Evolutionary conservation across 2,329 filamentous ascomycete species (phyloP), one percentile per base, ranked within the genome.

Genomic region (Fusarium floridanum): DNA sequence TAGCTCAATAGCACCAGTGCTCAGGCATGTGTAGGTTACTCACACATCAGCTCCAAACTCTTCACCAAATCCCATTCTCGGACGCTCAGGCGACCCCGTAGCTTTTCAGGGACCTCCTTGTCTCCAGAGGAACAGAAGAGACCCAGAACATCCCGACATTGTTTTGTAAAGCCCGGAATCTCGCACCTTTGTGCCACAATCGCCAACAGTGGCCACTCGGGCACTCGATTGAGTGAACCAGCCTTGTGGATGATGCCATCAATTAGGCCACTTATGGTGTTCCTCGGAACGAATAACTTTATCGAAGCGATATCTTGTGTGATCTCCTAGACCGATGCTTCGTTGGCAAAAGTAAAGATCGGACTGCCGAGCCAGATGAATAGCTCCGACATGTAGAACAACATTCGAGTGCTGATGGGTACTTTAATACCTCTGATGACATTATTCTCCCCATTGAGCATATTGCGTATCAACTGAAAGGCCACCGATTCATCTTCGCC

Each of bases 181-280:
- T 24, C 22, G 14, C 43, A 67, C 12, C 61, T 66, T 9, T 68
- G 17, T 14, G 70, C 72, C 37, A 76, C 67, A 2, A 72, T 22
- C 16, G 65, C 67, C 14, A 77, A 55, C 7, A 77, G 68, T 6
- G 68, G 22, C 75, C 75, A 77, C 24, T 72, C 59, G 6, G 57
- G 9, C 1, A 76, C 64, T 11, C 32, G 53, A 8, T 60, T 53
- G 17, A 76, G n/a, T 2, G 56, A 55, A n/a, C 36, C 60, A 3
- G 53, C 43, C 16, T 50, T 6, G 22, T 17, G 4, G 27, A 61
- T 39, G 3, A 76, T 37, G 3, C 14, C 24, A 20, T 39, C 37
- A 24, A 77, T 55, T 2, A 27, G n/a, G 2, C 14, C 20, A 6
- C 16, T 20, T 17, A 77, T 72, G 0, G 14, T 22, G 1, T 29